Percentiles rank a stretch among this genome's conserved stretches.
These are phyloP conservation scores for Chlamydomonas sp. DNA, from an alignment of 139 green algal genomes.

Conservation along the genomic window DNA sequence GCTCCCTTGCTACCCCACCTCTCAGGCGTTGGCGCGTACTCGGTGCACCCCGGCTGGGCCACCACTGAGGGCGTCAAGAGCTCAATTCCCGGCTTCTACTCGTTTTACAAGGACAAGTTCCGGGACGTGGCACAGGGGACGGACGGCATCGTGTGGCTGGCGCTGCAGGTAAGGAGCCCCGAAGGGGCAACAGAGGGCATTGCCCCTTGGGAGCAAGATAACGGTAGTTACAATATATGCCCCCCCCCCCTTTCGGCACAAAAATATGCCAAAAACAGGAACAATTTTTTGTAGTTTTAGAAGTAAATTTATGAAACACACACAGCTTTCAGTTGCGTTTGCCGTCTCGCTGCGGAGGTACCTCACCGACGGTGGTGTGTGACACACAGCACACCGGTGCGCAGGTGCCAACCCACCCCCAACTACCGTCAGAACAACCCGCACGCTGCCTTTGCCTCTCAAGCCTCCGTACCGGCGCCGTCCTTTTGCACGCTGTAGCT, in stretches of 20 bases:
- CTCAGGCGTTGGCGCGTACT: constrained; percentile 50
- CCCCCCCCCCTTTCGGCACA: background rate
- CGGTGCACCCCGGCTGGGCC: constrained; percentile 72
- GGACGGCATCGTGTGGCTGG: constrained; percentile 76
- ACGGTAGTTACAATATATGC: background rate
- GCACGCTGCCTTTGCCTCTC: background rate
- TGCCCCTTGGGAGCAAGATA: background rate
- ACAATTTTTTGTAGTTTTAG: background rate
- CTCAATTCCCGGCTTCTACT: constrained; percentile 72
- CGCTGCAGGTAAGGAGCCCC: constrained; percentile 48
- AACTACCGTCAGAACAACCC: background rate
- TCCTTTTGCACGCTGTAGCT: background rate
- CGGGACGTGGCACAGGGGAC: constrained; percentile 58
- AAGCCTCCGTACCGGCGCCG: background rate
- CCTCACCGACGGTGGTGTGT: background rate
- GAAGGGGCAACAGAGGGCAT: background rate
- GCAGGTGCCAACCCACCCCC: background rate
- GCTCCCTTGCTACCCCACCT: background rate
- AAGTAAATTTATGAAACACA: too few relatives aligned
- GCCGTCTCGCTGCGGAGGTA: background rate
- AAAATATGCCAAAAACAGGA: background rate
- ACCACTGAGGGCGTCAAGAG: constrained; percentile 72
- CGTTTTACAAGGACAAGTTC: constrained; percentile 58
- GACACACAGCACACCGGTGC: background rate
- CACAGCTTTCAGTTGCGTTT: background rate